Evolutionary conservation across 2,329 filamentous ascomycete genomes (phyloP), one percentile per base, ranked within the genome.

Genomic region (Apiospora hydei): DNA sequence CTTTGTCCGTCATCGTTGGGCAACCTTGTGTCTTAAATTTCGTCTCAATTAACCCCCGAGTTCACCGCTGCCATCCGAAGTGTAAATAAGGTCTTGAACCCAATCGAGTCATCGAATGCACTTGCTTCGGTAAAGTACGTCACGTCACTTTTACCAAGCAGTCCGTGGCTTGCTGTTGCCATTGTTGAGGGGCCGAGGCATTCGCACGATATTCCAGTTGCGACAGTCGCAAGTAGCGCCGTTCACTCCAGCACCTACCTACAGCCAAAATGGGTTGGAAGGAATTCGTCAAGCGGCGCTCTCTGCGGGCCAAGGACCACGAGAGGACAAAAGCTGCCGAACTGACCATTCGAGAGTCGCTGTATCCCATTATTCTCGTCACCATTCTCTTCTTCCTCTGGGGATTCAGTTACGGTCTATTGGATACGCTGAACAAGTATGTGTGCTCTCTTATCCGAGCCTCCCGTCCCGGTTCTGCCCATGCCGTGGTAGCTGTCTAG

Each of bases 331-430:
- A 82, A 30, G 88, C 88, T 26, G 85, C 88, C n/a, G 86, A 92
- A 80, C 83, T 94, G 74, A 93, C 91, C 0, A 79, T 93, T 43
- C 85, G 90, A 70, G 86, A 93, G 77, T 94, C 91, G 16, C 85
- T 94, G 70, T 88, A 88, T 75, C 92, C 92, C 3, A 86, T 94
- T 66, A 84, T 84, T 71, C 85, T 94, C 5, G 92, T 94, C 69
- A 92, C 89, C 0, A 83, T 90, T 67, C 81, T 92, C 0, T 92
- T 91, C 82, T 91, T 92, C 79, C 85, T 92, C 30, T 91, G 89
- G 89, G 88, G 88, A 38, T 89, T 89, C 79, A 84, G 83, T 30
- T 89, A 89, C 78, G 88, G 87, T 43, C 83, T 89, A 24, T 83
- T 90, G 61, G 88, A 90, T 74, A 88, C 87, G 3, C 71, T 81